Conservation (phyloP, 176 grass and related monocot genomes). For the Rhynchospora pubera region DNA sequence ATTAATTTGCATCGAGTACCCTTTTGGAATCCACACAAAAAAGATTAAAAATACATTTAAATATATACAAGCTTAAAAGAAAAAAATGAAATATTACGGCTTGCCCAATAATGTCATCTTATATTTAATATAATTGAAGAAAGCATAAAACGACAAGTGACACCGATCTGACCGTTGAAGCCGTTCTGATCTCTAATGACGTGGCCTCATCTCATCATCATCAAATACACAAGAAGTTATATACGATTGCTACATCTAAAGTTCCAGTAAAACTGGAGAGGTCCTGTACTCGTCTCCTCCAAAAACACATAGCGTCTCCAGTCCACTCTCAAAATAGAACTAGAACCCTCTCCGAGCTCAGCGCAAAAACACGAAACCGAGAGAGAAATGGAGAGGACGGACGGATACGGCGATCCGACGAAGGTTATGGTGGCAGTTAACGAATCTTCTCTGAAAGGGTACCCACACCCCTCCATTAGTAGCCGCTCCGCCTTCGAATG, state of each 20-base stretch:
- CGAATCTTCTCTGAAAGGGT: constrained; percentile 79
- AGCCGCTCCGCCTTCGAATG: constrained; percentile 80
- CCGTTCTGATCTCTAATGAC: neutral
- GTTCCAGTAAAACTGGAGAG: neutral
- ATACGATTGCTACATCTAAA: neutral
- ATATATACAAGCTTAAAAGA: neutral
- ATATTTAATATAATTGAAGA: neutral
- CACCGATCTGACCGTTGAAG: neutral
- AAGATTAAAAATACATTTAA: neutral
- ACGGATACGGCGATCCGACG: constrained; percentile 45
- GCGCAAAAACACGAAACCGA: constrained; percentile 6
- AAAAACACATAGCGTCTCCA: neutral
- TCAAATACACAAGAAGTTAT: neutral
- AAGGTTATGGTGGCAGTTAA: constrained; percentile 85
- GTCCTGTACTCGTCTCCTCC: neutral
- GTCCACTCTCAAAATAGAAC: neutral
- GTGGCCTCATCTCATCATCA: neutral
- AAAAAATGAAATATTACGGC: too few species aligned
- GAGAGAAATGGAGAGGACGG: constrained; percentile 26
- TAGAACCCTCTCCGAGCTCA: neutral
- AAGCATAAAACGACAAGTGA: neutral
- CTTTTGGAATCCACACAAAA: neutral
- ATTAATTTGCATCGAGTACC: neutral
- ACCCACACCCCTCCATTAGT: constrained; percentile 89
- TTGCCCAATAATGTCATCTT: too few species aligned